These are phyloP conservation scores for Protomyces gravidus DNA, from an alignment of 1,139 yeast genomes.

Conservation along the genomic window DNA sequence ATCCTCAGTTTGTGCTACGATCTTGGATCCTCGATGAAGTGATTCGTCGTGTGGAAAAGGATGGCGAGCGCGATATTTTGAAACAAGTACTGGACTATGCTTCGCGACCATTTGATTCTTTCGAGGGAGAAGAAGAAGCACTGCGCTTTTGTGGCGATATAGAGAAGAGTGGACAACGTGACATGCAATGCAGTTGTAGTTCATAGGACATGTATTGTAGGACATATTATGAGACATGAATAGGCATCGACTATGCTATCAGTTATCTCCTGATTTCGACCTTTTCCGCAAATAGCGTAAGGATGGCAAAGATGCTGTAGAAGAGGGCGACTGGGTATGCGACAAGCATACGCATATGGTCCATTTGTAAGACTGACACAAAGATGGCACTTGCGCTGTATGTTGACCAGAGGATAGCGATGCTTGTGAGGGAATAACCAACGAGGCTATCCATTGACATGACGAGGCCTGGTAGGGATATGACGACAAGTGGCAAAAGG, in stretches of 20 bases:
- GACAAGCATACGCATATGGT: slow-evolving; percentile 80
- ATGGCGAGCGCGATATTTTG: slow-evolving; percentile 37
- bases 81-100: slow-evolving; percentile 41
- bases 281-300: slow-evolving; percentile 64
- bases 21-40: slow-evolving; percentile 87
- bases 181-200: slow-evolving; percentile 1
- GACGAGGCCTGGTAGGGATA: slow-evolving; percentile 71
- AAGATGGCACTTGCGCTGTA: slow-evolving; percentile 91
- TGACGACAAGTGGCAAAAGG: slow-evolving; percentile 77
- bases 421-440: slow-evolving; percentile 66
- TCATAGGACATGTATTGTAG: background rate
- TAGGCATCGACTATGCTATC: background rate
- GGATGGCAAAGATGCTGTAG: slow-evolving; percentile 88
- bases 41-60: slow-evolving; percentile 43
- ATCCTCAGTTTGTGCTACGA: slow-evolving; percentile 79
- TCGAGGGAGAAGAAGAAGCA: slow-evolving; percentile 39
- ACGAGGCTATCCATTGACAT: slow-evolving; percentile 53
- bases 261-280: background rate
- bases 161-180: background rate
- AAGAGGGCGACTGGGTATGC: slow-evolving; percentile 93
- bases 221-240: background rate
- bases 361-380: slow-evolving; percentile 74
- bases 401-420: slow-evolving; percentile 90
- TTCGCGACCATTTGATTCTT: slow-evolving; percentile 40
- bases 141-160: slow-evolving; percentile 32